Percentiles rank a stretch among this genome's conserved stretches.
These are phyloP conservation scores for Suillus placidus DNA, from an alignment of 768 basidiomycete genomes.

Conservation along the genomic window DNA sequence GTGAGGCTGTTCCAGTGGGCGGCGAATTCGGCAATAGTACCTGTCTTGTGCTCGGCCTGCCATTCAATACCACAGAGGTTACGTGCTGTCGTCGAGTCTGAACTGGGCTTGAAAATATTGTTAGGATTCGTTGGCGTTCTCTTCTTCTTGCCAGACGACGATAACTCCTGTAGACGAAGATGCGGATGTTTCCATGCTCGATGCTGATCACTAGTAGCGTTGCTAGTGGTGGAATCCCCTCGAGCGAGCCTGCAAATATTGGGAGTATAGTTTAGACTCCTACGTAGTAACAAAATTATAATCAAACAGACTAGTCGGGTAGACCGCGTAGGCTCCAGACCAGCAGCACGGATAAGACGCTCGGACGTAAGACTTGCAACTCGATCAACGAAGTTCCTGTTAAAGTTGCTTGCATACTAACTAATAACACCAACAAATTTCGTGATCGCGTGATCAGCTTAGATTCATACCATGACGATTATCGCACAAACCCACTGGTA, in stretches of 20 bases:
- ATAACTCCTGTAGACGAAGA: not conserved
- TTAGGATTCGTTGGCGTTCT: not conserved
- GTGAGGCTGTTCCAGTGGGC: constrained; percentile 1
- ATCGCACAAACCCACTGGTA: too few species aligned
- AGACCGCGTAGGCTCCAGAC: not conserved
- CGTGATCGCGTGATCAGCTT: too few species aligned
- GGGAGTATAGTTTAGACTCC: not conserved
- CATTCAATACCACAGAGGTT: constrained; percentile 4
- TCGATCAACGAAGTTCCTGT: not conserved
- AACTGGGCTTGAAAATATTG: not conserved
- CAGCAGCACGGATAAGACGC: not conserved
- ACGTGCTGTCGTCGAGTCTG: not conserved
- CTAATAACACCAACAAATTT: too few species aligned
- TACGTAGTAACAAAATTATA: not conserved
- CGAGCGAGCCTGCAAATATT: not conserved
- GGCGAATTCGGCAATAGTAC: not conserved
- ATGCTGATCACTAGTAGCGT: not conserved
- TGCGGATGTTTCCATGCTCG: not conserved
- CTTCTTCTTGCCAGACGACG: not conserved
- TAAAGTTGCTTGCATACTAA: not conserved
- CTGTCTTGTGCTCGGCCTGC: constrained; percentile 2
- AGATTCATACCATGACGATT: too few species aligned
- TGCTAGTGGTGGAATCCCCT: not conserved
- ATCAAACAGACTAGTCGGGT: not conserved
- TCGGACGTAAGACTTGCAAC: not conserved